Conservation (phyloP, 306 rosid genomes). For the Castanea sativa region DNA sequence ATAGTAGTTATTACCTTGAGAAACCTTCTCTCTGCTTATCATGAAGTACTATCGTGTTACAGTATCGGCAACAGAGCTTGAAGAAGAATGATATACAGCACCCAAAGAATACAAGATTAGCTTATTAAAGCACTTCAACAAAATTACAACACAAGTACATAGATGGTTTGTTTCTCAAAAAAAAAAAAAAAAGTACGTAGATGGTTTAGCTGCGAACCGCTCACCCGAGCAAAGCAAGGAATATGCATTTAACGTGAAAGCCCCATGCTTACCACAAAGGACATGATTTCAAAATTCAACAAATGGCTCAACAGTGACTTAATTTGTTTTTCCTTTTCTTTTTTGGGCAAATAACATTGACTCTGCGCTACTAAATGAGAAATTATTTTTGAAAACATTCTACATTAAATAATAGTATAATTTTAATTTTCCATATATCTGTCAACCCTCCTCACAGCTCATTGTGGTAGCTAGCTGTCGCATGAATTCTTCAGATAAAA, state of each 20-base stretch:
- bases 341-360: no score
- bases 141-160: not conserved
- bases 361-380: not conserved
- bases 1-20: no score
- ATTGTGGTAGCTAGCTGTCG: not conserved
- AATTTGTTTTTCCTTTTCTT: no score
- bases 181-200: not conserved
- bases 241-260: not conserved
- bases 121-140: not conserved
- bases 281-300: conserved; percentile 21
- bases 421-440: conserved; percentile 18
- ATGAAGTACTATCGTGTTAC: no score
- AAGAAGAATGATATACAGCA: no score
- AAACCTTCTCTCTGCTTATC: no score
- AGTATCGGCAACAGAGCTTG: no score
- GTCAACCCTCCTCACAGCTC: conserved; percentile 10
- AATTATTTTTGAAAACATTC: conserved; percentile 9
- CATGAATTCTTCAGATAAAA: not conserved
- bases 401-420: conserved; percentile 3
- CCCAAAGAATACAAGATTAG: no score
- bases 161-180: no score
- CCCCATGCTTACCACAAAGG: not conserved
- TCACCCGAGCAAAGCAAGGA: conserved; percentile 1
- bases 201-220: conserved; percentile 1
- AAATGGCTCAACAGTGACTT: not conserved